Conservation (phyloP, 225 moss, liverwort and hornwort genomes). For the Bryum argenteum region DNA sequence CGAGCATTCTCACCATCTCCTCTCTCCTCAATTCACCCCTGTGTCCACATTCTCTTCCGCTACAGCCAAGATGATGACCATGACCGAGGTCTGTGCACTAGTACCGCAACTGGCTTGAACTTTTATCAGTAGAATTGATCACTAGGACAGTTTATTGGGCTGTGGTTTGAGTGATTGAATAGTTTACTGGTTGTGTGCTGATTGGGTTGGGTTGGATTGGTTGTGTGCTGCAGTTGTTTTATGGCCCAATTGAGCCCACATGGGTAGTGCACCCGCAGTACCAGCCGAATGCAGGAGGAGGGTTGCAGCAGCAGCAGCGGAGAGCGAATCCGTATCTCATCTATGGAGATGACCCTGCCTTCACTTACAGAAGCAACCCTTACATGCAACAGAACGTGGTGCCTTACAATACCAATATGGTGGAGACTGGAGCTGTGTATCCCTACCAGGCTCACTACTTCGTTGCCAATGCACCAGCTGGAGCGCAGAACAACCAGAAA, state of each 20-base stretch:
- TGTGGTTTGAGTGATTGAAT: background rate
- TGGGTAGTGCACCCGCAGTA: conserved; percentile 34
- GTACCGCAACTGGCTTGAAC: background rate
- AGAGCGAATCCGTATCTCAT: conserved; percentile 33
- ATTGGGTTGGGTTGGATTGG: background rate
- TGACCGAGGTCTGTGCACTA: conserved; percentile 44
- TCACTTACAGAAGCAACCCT: conserved; percentile 34
- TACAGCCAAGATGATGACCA: conserved; percentile 50
- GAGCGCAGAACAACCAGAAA: conserved; percentile 7
- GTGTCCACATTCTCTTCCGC: background rate
- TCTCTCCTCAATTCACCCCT: too few relatives aligned
- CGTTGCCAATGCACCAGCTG: background rate
- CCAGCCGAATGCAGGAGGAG: background rate
- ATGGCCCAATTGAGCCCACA: conserved; percentile 51
- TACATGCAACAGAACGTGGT: conserved; percentile 35
- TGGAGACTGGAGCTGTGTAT: conserved; percentile 19
- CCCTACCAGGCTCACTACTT: conserved; percentile 48
- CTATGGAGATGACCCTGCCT: conserved; percentile 28
- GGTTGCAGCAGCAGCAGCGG: background rate
- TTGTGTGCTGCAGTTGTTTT: conserved; percentile 49
- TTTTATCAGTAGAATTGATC: background rate
- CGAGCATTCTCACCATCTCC: background rate
- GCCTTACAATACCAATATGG: conserved; percentile 24
- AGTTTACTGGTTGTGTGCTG: background rate
- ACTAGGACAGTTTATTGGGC: too few relatives aligned